Percentiles rank a stretch among this genome's conserved stretches.
phyloP scores from a whole-genome alignment of 805 yeast genomes.

The Metschnikowia kofuensis region DNA sequence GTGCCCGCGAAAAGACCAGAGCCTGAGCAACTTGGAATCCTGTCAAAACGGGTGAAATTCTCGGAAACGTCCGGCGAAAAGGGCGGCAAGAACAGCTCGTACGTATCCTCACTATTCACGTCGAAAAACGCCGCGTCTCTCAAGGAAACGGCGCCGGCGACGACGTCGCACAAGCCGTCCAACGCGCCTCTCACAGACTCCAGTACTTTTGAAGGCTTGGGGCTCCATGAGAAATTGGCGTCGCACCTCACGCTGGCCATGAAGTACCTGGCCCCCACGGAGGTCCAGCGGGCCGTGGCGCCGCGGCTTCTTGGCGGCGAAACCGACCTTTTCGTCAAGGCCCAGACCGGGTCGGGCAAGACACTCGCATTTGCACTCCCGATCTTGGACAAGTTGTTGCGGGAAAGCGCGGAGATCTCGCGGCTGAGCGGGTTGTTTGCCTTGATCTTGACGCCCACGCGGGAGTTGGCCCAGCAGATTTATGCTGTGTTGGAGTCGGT shows the following conservation, averaged over 20 bases:
- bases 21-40: slow-evolving; percentile 2
- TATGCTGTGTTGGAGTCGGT: slow-evolving; percentile 74
- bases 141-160: slow-evolving; percentile 47
- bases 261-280: slow-evolving; percentile 68
- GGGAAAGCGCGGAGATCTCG: slow-evolving; percentile 38
- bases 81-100: slow-evolving; percentile 59
- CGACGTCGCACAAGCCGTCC: slow-evolving; percentile 52
- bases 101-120: slow-evolving; percentile 80
- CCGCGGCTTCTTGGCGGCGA: slow-evolving; percentile 49
- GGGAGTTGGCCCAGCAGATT: slow-evolving; percentile 92
- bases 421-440: slow-evolving; percentile 87
- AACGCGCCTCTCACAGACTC: slow-evolving; percentile 82
- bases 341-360: slow-evolving; percentile 98
- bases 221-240: slow-evolving; percentile 53
- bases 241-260: slow-evolving; percentile 56
- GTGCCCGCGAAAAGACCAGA: slow-evolving; percentile 3
- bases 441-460: slow-evolving; percentile 83
- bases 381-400: slow-evolving; percentile 68
- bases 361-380: slow-evolving; percentile 88
- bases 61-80: slow-evolving; percentile 49
- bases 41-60: slow-evolving; percentile 22
- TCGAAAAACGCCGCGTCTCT: slow-evolving; percentile 44
- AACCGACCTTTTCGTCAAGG: slow-evolving; percentile 81
- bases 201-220: slow-evolving; percentile 69
- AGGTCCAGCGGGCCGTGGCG: slow-evolving; percentile 77